Evolutionary conservation across 2,329 filamentous ascomycete genomes (phyloP).

Genomic region (Pseudocercospora musae): DNA sequence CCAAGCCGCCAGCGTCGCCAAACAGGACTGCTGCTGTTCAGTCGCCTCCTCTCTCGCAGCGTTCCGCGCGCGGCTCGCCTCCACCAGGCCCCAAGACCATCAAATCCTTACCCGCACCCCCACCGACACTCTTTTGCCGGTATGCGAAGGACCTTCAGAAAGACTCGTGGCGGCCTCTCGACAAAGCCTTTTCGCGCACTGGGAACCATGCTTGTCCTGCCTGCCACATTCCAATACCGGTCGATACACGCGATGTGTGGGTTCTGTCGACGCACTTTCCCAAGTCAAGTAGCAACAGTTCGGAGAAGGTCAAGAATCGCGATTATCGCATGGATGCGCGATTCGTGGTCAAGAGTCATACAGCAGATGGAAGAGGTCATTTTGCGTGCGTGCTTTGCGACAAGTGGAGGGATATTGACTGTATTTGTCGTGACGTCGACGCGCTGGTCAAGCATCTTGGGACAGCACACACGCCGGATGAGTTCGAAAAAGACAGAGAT

Average conservation of each 20-base stretch:
- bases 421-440: conserved; percentile 25
- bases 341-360: conserved; percentile 26
- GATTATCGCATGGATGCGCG: conserved; percentile 25
- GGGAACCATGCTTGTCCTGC: conserved; percentile 23
- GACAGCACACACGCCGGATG: conserved; percentile 22
- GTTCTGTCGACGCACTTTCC: conserved; percentile 17
- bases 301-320: conserved; percentile 6
- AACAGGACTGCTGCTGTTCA: not conserved
- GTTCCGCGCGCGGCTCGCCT: conserved; percentile 5
- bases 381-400: conserved; percentile 28
- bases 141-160: conserved; percentile 20
- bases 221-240: conserved; percentile 22
- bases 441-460: conserved; percentile 27
- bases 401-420: conserved; percentile 19
- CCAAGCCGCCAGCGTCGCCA: conserved; percentile 7
- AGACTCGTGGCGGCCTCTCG: conserved; percentile 11
- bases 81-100: conserved; percentile 2
- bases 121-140: conserved; percentile 17
- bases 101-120: conserved; percentile 18
- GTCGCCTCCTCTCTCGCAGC: not conserved
- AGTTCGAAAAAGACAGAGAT: conserved; percentile 26
- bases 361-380: conserved; percentile 12
- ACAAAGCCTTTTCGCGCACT: conserved; percentile 14
- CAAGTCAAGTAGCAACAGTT: not conserved
- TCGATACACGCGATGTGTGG: conserved; percentile 26